Evolutionary conservation across 1,284 basidiomycete genomes (phyloP).

Genomic region (Veloboletus limbatus): DNA sequence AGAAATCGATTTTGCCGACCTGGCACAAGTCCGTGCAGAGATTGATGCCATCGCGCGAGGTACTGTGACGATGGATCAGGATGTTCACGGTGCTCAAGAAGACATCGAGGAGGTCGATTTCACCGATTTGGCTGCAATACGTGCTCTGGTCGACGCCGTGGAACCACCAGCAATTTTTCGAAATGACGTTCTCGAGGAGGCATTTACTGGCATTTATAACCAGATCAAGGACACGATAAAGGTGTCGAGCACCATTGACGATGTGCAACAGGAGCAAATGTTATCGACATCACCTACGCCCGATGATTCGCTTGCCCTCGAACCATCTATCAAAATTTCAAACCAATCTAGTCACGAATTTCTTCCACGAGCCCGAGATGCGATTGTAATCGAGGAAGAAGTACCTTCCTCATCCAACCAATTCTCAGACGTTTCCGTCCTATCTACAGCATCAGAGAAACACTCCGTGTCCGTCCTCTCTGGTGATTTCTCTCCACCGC

Average conservation of each 20-base stretch:
- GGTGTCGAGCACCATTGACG: background rate
- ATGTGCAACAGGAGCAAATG: background rate
- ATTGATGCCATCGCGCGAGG: conserved; percentile 18
- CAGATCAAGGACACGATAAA: background rate
- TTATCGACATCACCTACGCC: background rate
- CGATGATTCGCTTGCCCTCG: background rate
- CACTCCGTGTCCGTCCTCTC: background rate
- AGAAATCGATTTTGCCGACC: conserved; percentile 65
- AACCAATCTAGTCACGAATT: background rate
- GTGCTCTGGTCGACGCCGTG: conserved; percentile 21
- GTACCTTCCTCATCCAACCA: background rate
- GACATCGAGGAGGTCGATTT: conserved; percentile 64
- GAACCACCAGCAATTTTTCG: background rate
- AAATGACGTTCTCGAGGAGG: conserved; percentile 26
- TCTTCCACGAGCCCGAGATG: background rate
- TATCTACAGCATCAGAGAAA: background rate
- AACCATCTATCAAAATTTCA: conserved; percentile 7
- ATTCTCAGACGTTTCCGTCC: background rate
- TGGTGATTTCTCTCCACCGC: background rate
- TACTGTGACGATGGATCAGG: conserved; percentile 5
- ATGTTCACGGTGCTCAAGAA: conserved; percentile 17
- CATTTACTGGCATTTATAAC: conserved; percentile 39
- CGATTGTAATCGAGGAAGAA: conserved; percentile 3
- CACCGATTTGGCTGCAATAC: conserved; percentile 49
- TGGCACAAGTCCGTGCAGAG: conserved; percentile 42